Evolutionary conservation across 2,329 filamentous ascomycete species (phyloP).

Genomic region (Fusarium sp.): DNA sequence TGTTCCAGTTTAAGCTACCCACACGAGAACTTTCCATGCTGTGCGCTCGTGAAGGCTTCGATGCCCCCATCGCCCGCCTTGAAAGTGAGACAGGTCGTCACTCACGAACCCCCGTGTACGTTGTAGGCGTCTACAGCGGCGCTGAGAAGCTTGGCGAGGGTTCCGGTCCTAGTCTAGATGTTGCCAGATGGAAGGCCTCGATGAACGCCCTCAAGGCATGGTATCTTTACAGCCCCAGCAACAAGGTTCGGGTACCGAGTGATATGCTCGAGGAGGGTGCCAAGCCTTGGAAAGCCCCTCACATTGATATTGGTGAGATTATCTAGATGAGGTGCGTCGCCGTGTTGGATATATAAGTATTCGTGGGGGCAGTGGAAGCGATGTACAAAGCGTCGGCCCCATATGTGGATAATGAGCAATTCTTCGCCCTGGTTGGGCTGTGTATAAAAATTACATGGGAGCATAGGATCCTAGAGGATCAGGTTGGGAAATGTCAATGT

Average conservation of each 20-base stretch:
- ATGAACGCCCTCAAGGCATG: conserved; percentile 91
- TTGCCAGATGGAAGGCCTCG: conserved; percentile 83
- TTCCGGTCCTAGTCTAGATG: conserved; percentile 81
- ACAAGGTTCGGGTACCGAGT: conserved; percentile 76
- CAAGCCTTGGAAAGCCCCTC: conserved; percentile 74
- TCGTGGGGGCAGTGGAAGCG: conserved; percentile 24
- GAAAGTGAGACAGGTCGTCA: conserved; percentile 90
- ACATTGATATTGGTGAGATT: conserved; percentile 81
- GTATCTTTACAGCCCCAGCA: conserved; percentile 92
- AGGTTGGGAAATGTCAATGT: conserved; percentile 53
- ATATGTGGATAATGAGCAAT: conserved; percentile 49
- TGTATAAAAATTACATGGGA: conserved; percentile 53
- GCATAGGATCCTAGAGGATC: conserved; percentile 43
- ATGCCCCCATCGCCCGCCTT: conserved; percentile 86
- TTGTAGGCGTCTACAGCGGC: conserved; percentile 95
- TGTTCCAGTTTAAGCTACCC: conserved; percentile 90
- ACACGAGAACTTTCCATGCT: conserved; percentile 86
- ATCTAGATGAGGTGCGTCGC: conserved; percentile 58
- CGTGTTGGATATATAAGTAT: conserved; percentile 40
- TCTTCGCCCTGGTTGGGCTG: conserved; percentile 49
- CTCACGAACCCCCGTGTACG: conserved; percentile 89
- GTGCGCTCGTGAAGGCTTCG: conserved; percentile 91
- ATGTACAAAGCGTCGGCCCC: conserved; percentile 41
- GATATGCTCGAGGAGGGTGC: conserved; percentile 75
- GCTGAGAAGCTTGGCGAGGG: conserved; percentile 93